Percentiles rank a stretch among this genome's conserved stretches.
These are phyloP conservation scores for Thielaviopsis punctulata DNA, from an alignment of 2,329 filamentous ascomycete species.

Conservation along the genomic window DNA sequence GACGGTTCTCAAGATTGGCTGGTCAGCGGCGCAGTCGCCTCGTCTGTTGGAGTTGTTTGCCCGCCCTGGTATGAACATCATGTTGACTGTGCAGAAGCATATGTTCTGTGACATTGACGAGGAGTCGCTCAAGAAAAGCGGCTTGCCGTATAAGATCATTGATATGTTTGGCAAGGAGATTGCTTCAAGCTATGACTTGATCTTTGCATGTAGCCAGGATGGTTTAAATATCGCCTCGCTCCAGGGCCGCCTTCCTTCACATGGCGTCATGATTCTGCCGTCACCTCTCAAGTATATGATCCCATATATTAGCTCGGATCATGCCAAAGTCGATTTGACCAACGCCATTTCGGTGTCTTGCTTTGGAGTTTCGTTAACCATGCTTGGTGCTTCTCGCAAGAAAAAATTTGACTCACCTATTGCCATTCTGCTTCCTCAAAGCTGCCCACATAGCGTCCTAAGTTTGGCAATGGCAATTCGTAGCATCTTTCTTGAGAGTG, in stretches of 20 bases:
- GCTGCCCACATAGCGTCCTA: not conserved
- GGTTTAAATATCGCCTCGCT: conserved; percentile 4
- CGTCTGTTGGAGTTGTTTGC: not conserved
- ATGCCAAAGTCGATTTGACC: not conserved
- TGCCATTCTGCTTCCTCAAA: conserved; percentile 2
- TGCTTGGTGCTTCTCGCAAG: not conserved
- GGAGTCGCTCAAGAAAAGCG: not conserved
- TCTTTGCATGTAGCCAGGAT: not conserved
- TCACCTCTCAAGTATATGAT: not conserved
- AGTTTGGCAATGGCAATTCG: not conserved
- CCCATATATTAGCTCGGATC: not conserved
- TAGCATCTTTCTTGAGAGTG: not conserved
- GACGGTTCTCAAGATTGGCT: conserved; percentile 24
- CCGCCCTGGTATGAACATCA: not conserved
- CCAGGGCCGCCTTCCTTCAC: not conserved
- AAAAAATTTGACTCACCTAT: not conserved
- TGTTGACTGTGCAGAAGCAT: not conserved
- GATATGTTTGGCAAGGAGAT: not conserved
- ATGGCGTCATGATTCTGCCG: conserved; percentile 6
- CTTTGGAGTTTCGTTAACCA: conserved; percentile 2
- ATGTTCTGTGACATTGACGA: not conserved
- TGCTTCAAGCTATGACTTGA: conserved; percentile 3
- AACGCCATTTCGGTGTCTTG: not conserved
- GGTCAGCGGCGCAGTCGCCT: not conserved
- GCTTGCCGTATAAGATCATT: not conserved